Evolutionary conservation across 148 eudicot genomes (phyloP).

Genomic region (Rhododendron griersonianum): DNA sequence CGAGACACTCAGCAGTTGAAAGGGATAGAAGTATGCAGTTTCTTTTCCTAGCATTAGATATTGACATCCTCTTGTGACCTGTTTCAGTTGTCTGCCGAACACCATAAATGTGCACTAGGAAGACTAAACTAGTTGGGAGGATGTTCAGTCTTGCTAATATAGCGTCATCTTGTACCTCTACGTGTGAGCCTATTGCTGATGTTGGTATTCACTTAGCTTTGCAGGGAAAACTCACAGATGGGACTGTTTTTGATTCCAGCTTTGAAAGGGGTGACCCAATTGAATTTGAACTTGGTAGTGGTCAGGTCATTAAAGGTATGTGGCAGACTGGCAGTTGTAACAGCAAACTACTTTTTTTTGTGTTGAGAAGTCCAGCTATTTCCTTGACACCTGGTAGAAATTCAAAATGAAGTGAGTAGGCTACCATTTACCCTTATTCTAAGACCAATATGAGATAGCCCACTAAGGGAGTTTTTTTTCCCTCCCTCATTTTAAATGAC

Average conservation of each 20-base stretch:
- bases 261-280: slow-evolving; percentile 95
- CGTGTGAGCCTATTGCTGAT: background rate
- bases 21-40: background rate
- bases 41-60: background rate
- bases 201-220: slow-evolving; percentile 7
- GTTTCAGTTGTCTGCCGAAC: background rate
- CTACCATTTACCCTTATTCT: background rate
- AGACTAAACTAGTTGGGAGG: background rate
- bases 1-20: background rate
- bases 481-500: background rate
- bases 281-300: slow-evolving; percentile 84
- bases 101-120: background rate
- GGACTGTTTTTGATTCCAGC: slow-evolving; percentile 95
- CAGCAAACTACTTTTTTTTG: background rate
- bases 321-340: background rate
- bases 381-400: background rate
- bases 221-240: slow-evolving; percentile 98
- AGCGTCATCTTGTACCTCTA: background rate
- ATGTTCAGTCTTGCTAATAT: background rate
- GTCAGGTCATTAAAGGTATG: slow-evolving; percentile 84
- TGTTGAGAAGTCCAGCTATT: background rate
- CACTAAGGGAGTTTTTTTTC: background rate
- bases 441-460: background rate
- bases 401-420: background rate
- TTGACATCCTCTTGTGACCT: background rate